phyloP scores from a whole-genome alignment of 2,329 filamentous ascomycete species.

The Laburnicola sp. region DNA sequence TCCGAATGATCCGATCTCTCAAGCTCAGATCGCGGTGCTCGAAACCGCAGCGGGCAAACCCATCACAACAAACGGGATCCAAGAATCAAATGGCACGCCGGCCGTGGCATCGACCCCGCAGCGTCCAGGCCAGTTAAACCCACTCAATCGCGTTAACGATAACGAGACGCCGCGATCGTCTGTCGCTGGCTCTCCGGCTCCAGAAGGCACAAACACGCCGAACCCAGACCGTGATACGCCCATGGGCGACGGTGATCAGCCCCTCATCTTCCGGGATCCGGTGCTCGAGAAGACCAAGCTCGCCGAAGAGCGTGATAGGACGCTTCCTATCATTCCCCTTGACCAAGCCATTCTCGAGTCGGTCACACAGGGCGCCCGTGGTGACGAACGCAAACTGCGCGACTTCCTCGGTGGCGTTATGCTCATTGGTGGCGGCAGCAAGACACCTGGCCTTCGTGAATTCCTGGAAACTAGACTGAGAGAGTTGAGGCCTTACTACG shows the following conservation, averaged over 20 bases:
- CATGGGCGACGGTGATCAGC: constrained; percentile 43
- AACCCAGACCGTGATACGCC: constrained; percentile 53
- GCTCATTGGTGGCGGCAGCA: constrained; percentile 44
- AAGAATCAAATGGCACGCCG: constrained; percentile 37
- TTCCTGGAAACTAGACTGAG: constrained; percentile 83
- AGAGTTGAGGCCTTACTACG: constrained; percentile 61
- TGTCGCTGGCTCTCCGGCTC: constrained; percentile 82
- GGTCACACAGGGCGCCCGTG: constrained; percentile 82
- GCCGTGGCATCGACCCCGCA: constrained; percentile 57
- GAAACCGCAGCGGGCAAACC: constrained; percentile 53
- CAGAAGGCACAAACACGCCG: constrained; percentile 79
- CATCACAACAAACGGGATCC: constrained; percentile 27
- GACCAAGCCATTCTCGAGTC: constrained; percentile 88
- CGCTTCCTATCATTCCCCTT: constrained; percentile 80
- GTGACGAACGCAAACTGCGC: constrained; percentile 88
- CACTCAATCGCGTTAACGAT: constrained; percentile 69
- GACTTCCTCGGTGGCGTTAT: constrained; percentile 65
- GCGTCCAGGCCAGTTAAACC: constrained; percentile 66
- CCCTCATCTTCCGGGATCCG: constrained; percentile 47
- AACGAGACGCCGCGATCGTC: constrained; percentile 81
- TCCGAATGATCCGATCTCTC: constrained; percentile 85
- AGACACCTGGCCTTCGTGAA: constrained; percentile 69
- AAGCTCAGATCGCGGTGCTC: constrained; percentile 74
- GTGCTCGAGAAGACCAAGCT: constrained; percentile 54
- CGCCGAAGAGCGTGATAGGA: constrained; percentile 73